These are phyloP conservation scores for Talaromyces adpressus DNA, from an alignment of 495 filamentous ascomycete species.

Conservation along the genomic window DNA sequence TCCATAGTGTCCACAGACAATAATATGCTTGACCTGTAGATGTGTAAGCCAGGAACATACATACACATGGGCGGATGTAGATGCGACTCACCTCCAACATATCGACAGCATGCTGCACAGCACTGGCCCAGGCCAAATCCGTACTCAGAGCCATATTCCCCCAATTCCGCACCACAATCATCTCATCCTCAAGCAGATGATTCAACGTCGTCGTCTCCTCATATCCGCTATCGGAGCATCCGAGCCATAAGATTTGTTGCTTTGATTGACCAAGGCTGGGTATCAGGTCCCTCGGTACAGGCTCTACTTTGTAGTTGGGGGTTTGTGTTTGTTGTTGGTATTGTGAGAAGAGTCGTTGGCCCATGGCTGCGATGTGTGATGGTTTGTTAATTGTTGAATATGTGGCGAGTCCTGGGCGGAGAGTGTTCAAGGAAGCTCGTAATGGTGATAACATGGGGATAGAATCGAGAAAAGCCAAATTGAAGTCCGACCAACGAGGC, in stretches of 20 bases:
- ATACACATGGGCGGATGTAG: neutral
- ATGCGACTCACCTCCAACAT: conserved; percentile 20
- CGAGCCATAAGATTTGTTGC: conserved; percentile 37
- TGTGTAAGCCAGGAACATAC: neutral
- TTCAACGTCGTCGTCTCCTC: conserved; percentile 27
- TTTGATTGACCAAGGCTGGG: conserved; percentile 18
- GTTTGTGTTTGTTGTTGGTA: neutral
- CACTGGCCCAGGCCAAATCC: conserved; percentile 25
- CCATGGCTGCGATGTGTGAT: neutral
- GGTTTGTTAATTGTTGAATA: neutral
- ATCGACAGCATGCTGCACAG: conserved; percentile 26
- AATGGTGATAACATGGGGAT: neutral
- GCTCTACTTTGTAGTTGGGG: neutral
- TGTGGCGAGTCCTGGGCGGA: neutral
- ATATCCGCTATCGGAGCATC: conserved; percentile 32
- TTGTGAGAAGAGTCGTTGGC: neutral
- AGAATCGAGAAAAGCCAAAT: neutral
- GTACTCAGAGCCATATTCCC: conserved; percentile 31
- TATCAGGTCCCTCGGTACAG: conserved; percentile 17
- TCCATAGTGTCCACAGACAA: conserved; percentile 38
- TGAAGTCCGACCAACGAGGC: neutral
- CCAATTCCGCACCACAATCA: conserved; percentile 33
- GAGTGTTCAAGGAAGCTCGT: neutral
- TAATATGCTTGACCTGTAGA: conserved; percentile 31
- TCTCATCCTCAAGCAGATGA: conserved; percentile 26